These are phyloP conservation scores for Cryphonectria radicalis DNA, from an alignment of 2,329 filamentous ascomycete species.

Conservation along the genomic window DNA sequence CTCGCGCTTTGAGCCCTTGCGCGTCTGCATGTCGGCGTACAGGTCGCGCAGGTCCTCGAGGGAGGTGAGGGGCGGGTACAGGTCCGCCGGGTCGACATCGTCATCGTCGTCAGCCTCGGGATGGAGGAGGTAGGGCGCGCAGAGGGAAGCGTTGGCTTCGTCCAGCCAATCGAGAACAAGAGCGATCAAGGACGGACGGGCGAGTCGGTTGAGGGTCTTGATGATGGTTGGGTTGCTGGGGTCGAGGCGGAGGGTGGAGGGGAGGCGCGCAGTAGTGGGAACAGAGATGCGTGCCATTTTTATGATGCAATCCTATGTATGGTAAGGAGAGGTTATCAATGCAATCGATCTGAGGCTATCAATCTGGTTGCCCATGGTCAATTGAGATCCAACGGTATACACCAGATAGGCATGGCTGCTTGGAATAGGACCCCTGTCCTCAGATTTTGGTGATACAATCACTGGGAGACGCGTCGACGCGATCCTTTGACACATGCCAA, in stretches of 20 bases:
- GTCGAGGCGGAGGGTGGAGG: slow-evolving; percentile 71
- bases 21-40: slow-evolving; percentile 63
- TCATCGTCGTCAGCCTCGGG: slow-evolving; percentile 43
- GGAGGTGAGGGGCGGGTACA: slow-evolving; percentile 70
- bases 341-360: neutral
- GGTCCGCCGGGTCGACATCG: slow-evolving; percentile 64
- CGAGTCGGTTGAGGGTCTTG: slow-evolving; percentile 71
- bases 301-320: neutral
- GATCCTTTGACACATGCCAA: slow-evolving; percentile 2
- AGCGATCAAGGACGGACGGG: slow-evolving; percentile 71
- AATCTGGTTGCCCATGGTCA: neutral
- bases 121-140: slow-evolving; percentile 60
- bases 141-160: slow-evolving; percentile 63
- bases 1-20: slow-evolving; percentile 66
- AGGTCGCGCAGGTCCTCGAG: slow-evolving; percentile 68
- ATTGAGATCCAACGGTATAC: neutral
- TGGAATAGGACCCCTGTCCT: neutral
- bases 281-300: slow-evolving; percentile 63
- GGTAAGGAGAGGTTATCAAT: neutral
- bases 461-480: slow-evolving; percentile 18
- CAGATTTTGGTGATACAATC: neutral
- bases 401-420: neutral
- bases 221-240: slow-evolving; percentile 65
- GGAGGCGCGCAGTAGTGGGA: slow-evolving; percentile 72
- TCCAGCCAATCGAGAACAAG: slow-evolving; percentile 80